These are phyloP conservation scores for Pulveroboletus sp. DNA, from an alignment of 768 basidiomycete species.

Conservation along the genomic window DNA sequence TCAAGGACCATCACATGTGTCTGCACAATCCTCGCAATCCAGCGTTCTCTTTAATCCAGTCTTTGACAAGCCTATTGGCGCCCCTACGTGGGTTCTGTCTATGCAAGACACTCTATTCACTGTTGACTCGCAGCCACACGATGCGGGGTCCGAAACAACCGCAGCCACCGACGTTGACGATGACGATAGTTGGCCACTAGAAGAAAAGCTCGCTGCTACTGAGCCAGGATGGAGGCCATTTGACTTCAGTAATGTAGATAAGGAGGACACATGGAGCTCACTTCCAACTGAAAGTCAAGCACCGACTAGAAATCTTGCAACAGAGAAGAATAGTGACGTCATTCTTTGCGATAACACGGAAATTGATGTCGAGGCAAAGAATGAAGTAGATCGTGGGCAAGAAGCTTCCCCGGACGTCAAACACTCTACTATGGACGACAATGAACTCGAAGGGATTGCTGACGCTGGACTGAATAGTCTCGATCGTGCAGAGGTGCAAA, in stretches of 20 bases:
- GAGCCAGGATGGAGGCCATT: constrained; percentile 60
- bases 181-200: constrained; percentile 71
- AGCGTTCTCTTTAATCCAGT: constrained; percentile 47
- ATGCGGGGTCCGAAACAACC: background rate
- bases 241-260: constrained; percentile 48
- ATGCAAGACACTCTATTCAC: constrained; percentile 59
- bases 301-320: constrained; percentile 21
- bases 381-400: constrained; percentile 12
- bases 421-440: constrained; percentile 26
- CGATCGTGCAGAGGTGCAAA: constrained; percentile 40
- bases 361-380: constrained; percentile 7
- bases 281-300: constrained; percentile 54
- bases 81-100: constrained; percentile 50
- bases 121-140: constrained; percentile 33
- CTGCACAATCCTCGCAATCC: constrained; percentile 52
- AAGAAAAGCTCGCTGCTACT: constrained; percentile 54
- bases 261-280: constrained; percentile 75
- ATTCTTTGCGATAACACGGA: constrained; percentile 5
- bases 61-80: constrained; percentile 44
- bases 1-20: constrained; percentile 31
- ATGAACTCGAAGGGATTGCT: constrained; percentile 38
- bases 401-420: constrained; percentile 31
- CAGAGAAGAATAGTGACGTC: constrained; percentile 6
- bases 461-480: constrained; percentile 36
- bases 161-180: constrained; percentile 30